phyloP scores from a whole-genome alignment of 1,139 yeast species.

The Blastobotrys ciferrii region DNA sequence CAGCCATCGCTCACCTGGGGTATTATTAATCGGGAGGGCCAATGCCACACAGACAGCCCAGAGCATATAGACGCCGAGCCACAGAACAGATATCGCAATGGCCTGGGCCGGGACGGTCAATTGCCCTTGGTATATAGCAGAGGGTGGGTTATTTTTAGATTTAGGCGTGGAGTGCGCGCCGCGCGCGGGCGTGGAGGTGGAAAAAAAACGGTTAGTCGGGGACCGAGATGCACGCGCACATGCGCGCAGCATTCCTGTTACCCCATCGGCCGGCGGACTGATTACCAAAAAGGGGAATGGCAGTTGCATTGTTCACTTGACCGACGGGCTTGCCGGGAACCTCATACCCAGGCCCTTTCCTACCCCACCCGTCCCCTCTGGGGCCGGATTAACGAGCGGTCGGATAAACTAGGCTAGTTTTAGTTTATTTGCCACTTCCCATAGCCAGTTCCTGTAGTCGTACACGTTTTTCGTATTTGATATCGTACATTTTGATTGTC shows the following conservation, averaged over 20 bases:
- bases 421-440: background rate
- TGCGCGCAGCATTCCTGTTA: background rate
- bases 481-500: slow-evolving; percentile 3
- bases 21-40: too few relatives aligned
- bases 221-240: too few relatives aligned
- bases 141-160: too few relatives aligned
- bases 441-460: background rate
- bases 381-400: too few relatives aligned
- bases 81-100: too few relatives aligned
- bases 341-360: background rate
- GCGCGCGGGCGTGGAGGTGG: too few relatives aligned
- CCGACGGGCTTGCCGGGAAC: background rate
- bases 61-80: too few relatives aligned
- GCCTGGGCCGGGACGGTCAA: too few relatives aligned
- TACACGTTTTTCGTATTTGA: background rate
- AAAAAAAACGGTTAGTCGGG: background rate
- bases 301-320: background rate
- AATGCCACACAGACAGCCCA: too few relatives aligned
- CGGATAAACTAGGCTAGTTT: background rate
- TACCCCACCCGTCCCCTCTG: background rate
- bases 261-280: background rate
- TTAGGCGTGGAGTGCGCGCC: too few relatives aligned
- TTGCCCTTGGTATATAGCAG: too few relatives aligned
- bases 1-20: too few relatives aligned
- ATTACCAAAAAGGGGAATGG: background rate